Base-by-base conservation (phyloP, 2,329 filamentous ascomycete genomes). In the Venturia carpophila region DNA sequence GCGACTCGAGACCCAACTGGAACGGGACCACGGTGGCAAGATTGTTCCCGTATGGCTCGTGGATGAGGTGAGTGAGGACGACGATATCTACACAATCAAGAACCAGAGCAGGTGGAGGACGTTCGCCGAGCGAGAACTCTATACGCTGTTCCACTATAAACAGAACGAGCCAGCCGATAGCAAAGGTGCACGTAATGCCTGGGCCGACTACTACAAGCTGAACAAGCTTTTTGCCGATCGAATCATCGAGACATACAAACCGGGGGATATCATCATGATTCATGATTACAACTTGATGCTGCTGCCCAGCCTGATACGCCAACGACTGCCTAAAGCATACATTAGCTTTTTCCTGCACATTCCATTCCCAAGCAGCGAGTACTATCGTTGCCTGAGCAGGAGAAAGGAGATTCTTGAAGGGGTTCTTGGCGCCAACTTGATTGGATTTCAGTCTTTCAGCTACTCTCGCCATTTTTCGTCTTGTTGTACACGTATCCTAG, bases 341-440 rank as follows among this genome's bases (percentile, higher is more conserved):
- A 92, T 97, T 73, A 89, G 91, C 64, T 97, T 97, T 80, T 97
- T 91, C 79, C 81, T 97, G 60, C 93, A 97, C 76, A 88, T 91
- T 58, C 93, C 93, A 0, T 97, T 97, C 76, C 93, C 93, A 42
- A 96, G 92, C 77, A 96, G 91, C 80, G 94, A 97, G 76, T 97
- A 96, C 73, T 85, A 97, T 74, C 86, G 92, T 60, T 96, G 92
- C 75, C 80, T 97, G 65, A 90, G 91, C 45, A 86, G 91, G 68
- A 86, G 93, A 69, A 96, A 96, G 76, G 92, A 97, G 74, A 83
- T 97, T 13, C 80, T 97, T 17, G 91, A 94, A 70, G 94, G 94
- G 61, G 87, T 96, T 60, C 81, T 97, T 52, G 92, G 93, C 21
- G 86, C 93, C 65, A 97, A 97, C 75, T 87, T 97, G 79, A 86